These are phyloP conservation scores for Solanum sejunctum DNA, from an alignment of 257 asterid genomes.

Conservation along the genomic window DNA sequence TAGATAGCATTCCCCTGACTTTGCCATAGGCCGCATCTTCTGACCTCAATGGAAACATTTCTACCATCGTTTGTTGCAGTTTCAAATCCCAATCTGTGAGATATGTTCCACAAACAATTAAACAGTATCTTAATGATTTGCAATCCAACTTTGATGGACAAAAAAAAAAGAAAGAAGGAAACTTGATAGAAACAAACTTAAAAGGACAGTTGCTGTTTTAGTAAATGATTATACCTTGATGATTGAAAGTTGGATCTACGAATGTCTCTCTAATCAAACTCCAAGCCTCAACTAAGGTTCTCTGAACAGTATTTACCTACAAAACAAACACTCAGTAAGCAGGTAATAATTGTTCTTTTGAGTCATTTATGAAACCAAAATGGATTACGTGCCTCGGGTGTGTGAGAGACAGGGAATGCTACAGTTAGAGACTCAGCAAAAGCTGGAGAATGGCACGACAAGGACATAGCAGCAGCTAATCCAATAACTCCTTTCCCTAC, in stretches of 20 bases:
- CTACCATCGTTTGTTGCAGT: conserved; percentile 91
- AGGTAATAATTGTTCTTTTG: neutral
- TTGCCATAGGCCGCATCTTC: conserved; percentile 93
- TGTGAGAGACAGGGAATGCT: conserved; percentile 87
- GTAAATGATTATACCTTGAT: conserved; percentile 49
- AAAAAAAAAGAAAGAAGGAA: neutral
- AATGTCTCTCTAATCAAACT: conserved; percentile 90
- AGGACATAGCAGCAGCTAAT: conserved; percentile 57
- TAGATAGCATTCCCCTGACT: conserved; percentile 84
- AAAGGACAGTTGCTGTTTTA: neutral
- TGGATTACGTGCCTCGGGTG: conserved; percentile 51
- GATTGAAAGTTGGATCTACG: conserved; percentile 94
- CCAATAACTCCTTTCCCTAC: conserved; percentile 49
- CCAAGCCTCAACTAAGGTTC: conserved; percentile 97
- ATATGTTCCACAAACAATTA: neutral
- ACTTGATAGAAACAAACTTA: neutral
- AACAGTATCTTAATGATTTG: neutral
- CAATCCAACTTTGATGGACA: neutral
- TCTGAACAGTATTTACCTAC: conserved; percentile 82
- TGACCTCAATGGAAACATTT: conserved; percentile 72
- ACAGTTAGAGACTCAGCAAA: conserved; percentile 71
- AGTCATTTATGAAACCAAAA: neutral
- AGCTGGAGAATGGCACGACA: conserved; percentile 48
- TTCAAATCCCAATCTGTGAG: conserved; percentile 85
- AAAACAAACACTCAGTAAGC: neutral